Base-by-base conservation (phyloP, 2,329 filamentous ascomycete species). In the Xylaria sp. region DNA sequence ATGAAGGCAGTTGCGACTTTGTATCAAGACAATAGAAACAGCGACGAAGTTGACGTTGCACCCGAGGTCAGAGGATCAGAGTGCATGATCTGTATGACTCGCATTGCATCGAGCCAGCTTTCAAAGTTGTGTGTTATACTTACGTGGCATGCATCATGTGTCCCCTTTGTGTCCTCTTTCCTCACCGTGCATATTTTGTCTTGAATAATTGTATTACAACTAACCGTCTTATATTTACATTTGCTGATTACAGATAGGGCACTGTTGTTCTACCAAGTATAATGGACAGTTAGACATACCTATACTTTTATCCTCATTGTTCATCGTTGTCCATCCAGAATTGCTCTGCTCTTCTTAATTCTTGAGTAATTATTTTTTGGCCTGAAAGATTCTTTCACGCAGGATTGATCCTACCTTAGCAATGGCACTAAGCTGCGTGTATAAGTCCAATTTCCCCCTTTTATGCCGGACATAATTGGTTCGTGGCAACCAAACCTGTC, bases 401-500 rank as follows among this genome's bases (percentile, higher is more conserved):
- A 13, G 53, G 36, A 23, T 26, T 57, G 6, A 40, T 57, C 9
- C 33, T 31, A 23, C 23, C 53, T 57, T 57, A 36, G 33, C 53
- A 40, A 15, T 9, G 5, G 13, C 33, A 26, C 33, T 57, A 60
- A 33, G n/a, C 38, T 46, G 17, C 11, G n/a, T 31, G 26, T 13
- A 53, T 59, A 28, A 28, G 59, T 28, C 28, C 38, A 67, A 67
- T 67, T 53, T 66, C 42, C 64, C 64, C 64, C 58, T 62, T 58
- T 66, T 65, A 65, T 60, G 53, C 42, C n/a, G 9, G 26, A n/a
- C 46, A 28, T 49, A 40, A 54, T 54, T 48, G 17, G 28, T 40
- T 61, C 15, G 9, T n/a, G 9, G 26, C 7, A 38, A n/a, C 31
- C n/a, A 56, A 38, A 23, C 11, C 4, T n/a, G 4, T 11, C 10